A percentile compares a stretch with the other conserved stretches of the same genome.
Evolutionary conservation across 192 early-diverging fungal species (phyloP).

Genomic region (Entomortierella parvispora): DNA sequence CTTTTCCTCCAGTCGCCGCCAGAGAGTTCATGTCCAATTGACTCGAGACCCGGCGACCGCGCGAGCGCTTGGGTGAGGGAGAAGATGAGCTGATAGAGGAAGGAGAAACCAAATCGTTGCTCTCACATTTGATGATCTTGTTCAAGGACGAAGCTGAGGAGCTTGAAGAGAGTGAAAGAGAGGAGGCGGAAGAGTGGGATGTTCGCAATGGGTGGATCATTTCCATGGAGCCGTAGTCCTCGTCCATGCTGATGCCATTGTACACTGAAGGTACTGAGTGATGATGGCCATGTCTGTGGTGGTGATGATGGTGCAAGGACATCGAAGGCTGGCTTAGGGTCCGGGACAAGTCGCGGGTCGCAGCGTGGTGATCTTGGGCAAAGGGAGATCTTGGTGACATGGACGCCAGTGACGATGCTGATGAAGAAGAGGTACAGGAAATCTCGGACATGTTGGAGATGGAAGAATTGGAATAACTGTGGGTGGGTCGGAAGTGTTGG

Average conservation of each 20-base stretch:
- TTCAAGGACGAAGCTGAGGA: no score
- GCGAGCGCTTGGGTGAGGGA: slow-evolving; percentile 55
- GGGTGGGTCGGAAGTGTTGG: slow-evolving; percentile 17
- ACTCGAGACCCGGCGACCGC: slow-evolving; percentile 64
- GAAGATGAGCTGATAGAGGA: no score
- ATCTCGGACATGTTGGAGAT: slow-evolving; percentile 28
- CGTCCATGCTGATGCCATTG: background rate
- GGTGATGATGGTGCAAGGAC: background rate
- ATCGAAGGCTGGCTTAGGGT: background rate
- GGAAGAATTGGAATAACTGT: slow-evolving; percentile 43
- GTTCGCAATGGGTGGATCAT: no score
- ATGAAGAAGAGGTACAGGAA: slow-evolving; percentile 8
- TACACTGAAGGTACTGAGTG: background rate
- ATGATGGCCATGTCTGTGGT: background rate
- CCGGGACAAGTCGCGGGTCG: no score
- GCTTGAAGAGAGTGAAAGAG: no score
- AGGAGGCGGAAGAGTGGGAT: no score
- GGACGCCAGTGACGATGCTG: background rate
- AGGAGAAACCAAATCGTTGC: no score
- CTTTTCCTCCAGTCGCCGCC: slow-evolving; percentile 50
- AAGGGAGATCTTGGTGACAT: slow-evolving; percentile 42
- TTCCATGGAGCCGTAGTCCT: no score
- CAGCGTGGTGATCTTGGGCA: slow-evolving; percentile 6
- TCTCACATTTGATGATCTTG: background rate
- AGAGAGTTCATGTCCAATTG: slow-evolving; percentile 13